Evolutionary conservation across 331 rosid species (phyloP).

Genomic region (Pyrus hybrid): DNA sequence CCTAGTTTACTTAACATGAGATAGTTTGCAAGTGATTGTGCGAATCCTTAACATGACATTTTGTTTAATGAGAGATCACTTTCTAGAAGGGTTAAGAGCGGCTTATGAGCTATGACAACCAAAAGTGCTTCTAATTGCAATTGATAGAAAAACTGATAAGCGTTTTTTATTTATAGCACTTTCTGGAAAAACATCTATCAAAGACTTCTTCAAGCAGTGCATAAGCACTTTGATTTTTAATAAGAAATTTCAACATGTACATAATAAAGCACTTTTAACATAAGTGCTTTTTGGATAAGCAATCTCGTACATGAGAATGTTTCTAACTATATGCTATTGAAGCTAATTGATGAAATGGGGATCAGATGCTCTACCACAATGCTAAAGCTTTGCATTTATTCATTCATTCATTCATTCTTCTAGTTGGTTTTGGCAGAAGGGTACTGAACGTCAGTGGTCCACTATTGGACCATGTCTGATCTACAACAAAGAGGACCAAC

Average conservation of each 20-base stretch:
- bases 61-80: neutral
- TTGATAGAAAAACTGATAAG: too few relatives aligned
- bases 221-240: too few relatives aligned
- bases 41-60: neutral
- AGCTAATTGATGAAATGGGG: neutral
- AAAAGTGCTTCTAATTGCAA: too few relatives aligned
- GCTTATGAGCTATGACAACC: too few relatives aligned
- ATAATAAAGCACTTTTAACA: too few relatives aligned
- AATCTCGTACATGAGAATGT: too few relatives aligned
- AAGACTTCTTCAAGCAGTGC: too few relatives aligned
- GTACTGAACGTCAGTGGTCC: conserved; percentile 35
- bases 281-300: too few relatives aligned
- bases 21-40: neutral
- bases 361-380: neutral
- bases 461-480: conserved; percentile 28
- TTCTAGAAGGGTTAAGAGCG: too few relatives aligned
- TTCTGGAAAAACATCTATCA: too few relatives aligned
- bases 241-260: too few relatives aligned
- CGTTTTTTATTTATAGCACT: too few relatives aligned
- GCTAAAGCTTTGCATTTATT: neutral
- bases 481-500: conserved; percentile 24
- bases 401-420: neutral
- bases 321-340: neutral
- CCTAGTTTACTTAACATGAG: neutral
- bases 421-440: conserved; percentile 17